Conservation (phyloP, 2,329 filamentous ascomycete species). For the Neodidymelliopsis sp. region DNA sequence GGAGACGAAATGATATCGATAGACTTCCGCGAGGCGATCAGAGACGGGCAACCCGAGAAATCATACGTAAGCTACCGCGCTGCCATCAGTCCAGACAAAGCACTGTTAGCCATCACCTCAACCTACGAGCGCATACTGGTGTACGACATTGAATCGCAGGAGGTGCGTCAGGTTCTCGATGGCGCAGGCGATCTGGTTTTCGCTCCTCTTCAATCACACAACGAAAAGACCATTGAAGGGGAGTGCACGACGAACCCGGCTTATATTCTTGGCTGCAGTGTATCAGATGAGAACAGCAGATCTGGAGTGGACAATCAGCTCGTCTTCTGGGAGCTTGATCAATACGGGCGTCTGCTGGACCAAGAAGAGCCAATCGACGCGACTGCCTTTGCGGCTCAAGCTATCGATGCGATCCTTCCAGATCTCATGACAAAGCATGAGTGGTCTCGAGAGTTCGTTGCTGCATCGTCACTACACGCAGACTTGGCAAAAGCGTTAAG, state of each 20-base stretch:
- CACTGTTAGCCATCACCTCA: slow-evolving; percentile 35
- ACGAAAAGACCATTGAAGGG: not conserved
- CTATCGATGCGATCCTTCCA: slow-evolving; percentile 35
- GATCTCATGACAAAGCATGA: slow-evolving; percentile 35
- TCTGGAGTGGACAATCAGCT: slow-evolving; percentile 16
- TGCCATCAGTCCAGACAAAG: slow-evolving; percentile 31
- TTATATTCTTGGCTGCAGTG: slow-evolving; percentile 33
- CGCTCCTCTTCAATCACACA: slow-evolving; percentile 9
- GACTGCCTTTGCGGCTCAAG: slow-evolving; percentile 30
- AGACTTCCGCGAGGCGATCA: slow-evolving; percentile 18
- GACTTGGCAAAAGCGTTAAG: slow-evolving; percentile 30
- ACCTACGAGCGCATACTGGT: slow-evolving; percentile 22
- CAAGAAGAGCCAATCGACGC: slow-evolving; percentile 39
- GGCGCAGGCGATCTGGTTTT: slow-evolving; percentile 30
- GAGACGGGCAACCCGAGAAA: not conserved
- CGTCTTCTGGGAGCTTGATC: slow-evolving; percentile 39
- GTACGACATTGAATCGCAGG: slow-evolving; percentile 31
- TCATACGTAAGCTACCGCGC: slow-evolving; percentile 14
- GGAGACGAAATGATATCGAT: slow-evolving; percentile 15
- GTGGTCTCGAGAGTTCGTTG: slow-evolving; percentile 37
- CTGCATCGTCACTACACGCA: slow-evolving; percentile 26
- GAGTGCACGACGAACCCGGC: slow-evolving; percentile 11
- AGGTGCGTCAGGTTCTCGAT: slow-evolving; percentile 35
- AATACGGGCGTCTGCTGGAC: slow-evolving; percentile 34
- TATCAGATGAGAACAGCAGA: slow-evolving; percentile 3